Evolutionary conservation across 148 eudicot species (phyloP).

Genomic region (Tetragonia tetragonoides): DNA sequence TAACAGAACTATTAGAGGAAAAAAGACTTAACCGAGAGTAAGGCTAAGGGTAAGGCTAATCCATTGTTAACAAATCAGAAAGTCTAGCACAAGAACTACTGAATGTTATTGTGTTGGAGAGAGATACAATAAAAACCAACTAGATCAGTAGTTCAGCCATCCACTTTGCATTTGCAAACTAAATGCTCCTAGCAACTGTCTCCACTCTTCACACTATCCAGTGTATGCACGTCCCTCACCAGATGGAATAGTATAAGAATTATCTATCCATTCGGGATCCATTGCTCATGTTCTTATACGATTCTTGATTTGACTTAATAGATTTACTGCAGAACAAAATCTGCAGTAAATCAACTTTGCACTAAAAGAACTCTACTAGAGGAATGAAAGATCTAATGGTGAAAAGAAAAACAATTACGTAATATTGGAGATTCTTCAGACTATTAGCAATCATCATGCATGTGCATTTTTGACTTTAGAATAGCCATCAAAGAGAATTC

Average conservation of each 20-base stretch:
- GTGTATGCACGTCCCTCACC: neutral
- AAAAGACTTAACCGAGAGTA: too few relatives aligned
- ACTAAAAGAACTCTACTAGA: neutral
- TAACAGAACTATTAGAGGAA: too few relatives aligned
- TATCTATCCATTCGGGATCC: neutral
- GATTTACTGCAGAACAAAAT: neutral
- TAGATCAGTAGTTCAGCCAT: too few relatives aligned
- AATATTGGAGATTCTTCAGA: slow-evolving; percentile 21
- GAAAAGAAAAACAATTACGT: slow-evolving; percentile 9
- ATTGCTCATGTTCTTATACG: neutral
- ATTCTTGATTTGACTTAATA: neutral
- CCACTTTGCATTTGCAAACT: too few relatives aligned
- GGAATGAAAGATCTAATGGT: slow-evolving; percentile 5
- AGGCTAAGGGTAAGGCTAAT: too few relatives aligned
- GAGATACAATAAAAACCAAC: too few relatives aligned
- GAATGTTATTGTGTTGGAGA: too few relatives aligned
- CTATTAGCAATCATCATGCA: slow-evolving; percentile 38
- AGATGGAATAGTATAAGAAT: neutral
- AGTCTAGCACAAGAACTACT: too few relatives aligned
- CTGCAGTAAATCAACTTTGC: neutral
- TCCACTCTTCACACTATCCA: neutral
- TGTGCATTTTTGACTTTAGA: slow-evolving; percentile 30
- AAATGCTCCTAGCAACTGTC: slow-evolving; percentile 1
- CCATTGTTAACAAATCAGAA: too few relatives aligned
- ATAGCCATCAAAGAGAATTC: slow-evolving; percentile 23